Evolutionary conservation across 345 rosid genomes (phyloP).

Genomic region (Balakata baccata): DNA sequence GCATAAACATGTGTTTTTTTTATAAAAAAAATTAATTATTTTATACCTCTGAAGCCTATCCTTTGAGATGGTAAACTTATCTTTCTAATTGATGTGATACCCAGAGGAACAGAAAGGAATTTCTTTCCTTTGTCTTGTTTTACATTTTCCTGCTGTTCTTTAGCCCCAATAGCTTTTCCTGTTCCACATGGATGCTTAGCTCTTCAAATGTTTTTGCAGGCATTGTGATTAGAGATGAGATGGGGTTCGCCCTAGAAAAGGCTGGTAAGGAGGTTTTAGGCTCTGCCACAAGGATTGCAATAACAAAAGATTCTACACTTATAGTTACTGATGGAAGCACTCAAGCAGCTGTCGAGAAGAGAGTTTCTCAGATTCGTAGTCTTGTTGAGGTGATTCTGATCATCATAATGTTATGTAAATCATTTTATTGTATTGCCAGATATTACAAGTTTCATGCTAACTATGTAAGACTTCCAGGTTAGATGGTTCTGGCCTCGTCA

Average conservation of each 20-base stretch:
- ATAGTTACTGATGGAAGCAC: conserved; percentile 74
- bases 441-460: conserved; percentile 3
- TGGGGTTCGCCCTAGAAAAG: conserved; percentile 63
- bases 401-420: conserved; percentile 6
- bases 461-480: not conserved
- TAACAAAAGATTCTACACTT: conserved; percentile 76
- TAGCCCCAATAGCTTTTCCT: not conserved
- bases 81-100: too few relatives aligned
- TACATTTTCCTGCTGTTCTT: not conserved
- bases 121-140: not conserved
- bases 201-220: conserved; percentile 39
- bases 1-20: too few relatives aligned
- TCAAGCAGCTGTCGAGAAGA: conserved; percentile 56
- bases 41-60: too few relatives aligned
- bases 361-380: conserved; percentile 65
- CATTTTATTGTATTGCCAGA: not conserved
- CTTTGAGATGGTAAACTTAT: too few relatives aligned
- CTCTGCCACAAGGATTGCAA: conserved; percentile 57
- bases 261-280: conserved; percentile 82
- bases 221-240: conserved; percentile 82
- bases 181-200: not conserved
- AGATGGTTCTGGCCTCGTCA: not conserved
- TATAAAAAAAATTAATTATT: too few relatives aligned
- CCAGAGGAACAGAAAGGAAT: too few relatives aligned
- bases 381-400: conserved; percentile 60